phyloP scores from a whole-genome alignment of 257 asterid species.

The Cynanchum wilfordii region DNA sequence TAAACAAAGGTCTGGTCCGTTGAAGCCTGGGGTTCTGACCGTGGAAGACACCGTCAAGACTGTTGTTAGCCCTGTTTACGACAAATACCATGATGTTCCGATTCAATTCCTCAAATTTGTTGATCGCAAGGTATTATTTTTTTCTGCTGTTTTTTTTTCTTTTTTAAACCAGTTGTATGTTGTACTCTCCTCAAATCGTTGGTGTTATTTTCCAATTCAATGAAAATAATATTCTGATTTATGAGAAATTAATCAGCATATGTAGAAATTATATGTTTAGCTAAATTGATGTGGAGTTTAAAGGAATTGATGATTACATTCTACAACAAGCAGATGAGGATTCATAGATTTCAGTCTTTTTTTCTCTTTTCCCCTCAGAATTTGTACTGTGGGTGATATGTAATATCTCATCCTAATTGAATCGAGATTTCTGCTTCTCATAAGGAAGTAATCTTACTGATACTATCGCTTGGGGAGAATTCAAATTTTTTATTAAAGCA shows the following conservation, averaged over 20 bases:
- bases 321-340: background rate
- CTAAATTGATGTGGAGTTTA: background rate
- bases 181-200: background rate
- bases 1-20: constrained; percentile 79
- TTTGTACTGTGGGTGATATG: background rate
- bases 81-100: constrained; percentile 55
- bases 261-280: background rate
- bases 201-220: background rate
- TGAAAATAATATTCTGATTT: background rate
- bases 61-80: constrained; percentile 69
- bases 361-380: background rate
- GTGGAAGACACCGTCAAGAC: constrained; percentile 86
- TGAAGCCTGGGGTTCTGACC: constrained; percentile 71
- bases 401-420: background rate
- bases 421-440: background rate
- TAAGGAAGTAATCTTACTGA: background rate
- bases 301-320: background rate
- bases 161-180: background rate
- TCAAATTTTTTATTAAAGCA: background rate
- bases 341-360: background rate
- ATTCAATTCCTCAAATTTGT: constrained; percentile 63
- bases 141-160: background rate
- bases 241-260: background rate
- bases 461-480: background rate
- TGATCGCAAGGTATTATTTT: constrained; percentile 65